phyloP scores from a whole-genome alignment of 2,329 filamentous ascomycete species.

The Tothia fuscella region DNA sequence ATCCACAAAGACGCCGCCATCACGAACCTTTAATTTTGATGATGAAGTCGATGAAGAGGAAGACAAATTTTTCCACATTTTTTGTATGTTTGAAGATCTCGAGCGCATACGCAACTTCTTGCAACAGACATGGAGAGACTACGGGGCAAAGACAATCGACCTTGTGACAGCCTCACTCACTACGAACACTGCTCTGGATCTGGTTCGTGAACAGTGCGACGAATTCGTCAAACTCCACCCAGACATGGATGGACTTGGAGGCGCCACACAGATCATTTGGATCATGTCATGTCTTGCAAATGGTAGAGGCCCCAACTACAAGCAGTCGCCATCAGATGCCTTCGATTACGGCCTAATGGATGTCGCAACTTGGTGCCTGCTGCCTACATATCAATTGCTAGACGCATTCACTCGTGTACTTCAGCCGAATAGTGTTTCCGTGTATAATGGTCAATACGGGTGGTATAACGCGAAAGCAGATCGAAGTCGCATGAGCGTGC shows the following conservation, averaged over 20 bases:
- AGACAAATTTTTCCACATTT: constrained; percentile 12
- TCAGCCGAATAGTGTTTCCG: neutral
- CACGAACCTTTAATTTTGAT: neutral
- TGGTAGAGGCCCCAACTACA: neutral
- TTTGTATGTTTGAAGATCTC: constrained; percentile 22
- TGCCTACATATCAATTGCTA: neutral
- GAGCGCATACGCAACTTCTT: constrained; percentile 20
- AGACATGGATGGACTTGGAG: neutral
- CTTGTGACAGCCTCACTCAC: constrained; percentile 22
- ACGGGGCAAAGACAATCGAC: constrained; percentile 19
- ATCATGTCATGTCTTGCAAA: neutral
- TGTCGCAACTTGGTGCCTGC: neutral
- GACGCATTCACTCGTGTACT: neutral
- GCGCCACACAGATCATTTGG: neutral
- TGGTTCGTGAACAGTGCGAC: constrained; percentile 16
- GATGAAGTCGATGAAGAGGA: neutral
- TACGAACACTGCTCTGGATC: constrained; percentile 21
- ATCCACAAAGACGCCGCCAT: neutral
- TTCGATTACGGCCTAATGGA: neutral
- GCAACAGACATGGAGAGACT: constrained; percentile 21
- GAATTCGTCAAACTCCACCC: constrained; percentile 9
- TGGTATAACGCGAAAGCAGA: neutral
- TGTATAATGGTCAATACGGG: neutral
- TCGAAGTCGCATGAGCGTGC: neutral
- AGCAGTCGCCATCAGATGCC: neutral